Evolutionary conservation across 768 basidiomycete species (phyloP), one percentile per base, ranked within the genome.

Genomic region (Tulasnella sp.): DNA sequence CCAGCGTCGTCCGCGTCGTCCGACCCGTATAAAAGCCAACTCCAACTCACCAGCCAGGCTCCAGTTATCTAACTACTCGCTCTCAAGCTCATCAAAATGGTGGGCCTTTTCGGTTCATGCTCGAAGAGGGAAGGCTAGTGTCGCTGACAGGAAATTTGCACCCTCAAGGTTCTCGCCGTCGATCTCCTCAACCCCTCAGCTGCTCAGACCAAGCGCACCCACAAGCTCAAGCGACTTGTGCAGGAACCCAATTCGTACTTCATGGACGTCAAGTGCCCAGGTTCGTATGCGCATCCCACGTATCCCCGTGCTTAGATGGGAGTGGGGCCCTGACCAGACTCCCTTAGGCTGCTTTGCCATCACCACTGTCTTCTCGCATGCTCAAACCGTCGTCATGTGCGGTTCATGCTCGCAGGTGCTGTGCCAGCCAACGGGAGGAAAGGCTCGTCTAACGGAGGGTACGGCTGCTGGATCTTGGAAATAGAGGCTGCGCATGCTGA

Each of bases 241-340:
- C 97, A 98, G 83, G 90, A 90, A 69, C 97, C 97, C 76, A 94
- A 98, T 84, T 98, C 96, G 40, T 98, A 93, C 84, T 98, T 98
- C 84, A 98, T 99, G 97, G 97, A 99, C 79, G 95, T 98, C 52
- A 99, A 98, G 83, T 98, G 96, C 84, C 90, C 96, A 77, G 95
- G 93, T 94, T 74, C 73, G 89, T 83, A 34, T n/a, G 35, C 59
- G 72, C 73, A 69, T 75, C 40, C 40, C 26, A 32, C 26, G 26
- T 14, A 12, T 12, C 5, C 5, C 14, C n/a, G n/a, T n/a, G 73
- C 76, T 76, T 76, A 75, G 70, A 78, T 75, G 71, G 22, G 32
- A 11, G 0, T 17, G 59, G 11, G 12, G 36, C 65, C 22, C 75
- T 70, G 74, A 63, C 35, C 62, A 22, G 26, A 47, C 29, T 17